phyloP scores from a whole-genome alignment of 345 rosid species.

The Eucalyptus cladocalyx region DNA sequence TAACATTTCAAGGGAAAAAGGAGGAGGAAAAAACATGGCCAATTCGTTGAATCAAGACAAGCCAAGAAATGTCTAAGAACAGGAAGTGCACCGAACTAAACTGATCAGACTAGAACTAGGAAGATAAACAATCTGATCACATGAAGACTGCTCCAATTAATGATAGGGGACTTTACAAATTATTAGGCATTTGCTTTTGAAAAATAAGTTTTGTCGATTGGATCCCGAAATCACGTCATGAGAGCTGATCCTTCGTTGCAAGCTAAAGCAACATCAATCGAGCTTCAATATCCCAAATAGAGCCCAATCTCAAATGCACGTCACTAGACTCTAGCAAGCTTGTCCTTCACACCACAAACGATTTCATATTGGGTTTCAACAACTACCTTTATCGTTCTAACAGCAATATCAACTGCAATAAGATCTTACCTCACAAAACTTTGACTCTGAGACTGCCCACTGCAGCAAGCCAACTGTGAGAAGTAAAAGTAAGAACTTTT shows the following conservation, averaged over 20 bases:
- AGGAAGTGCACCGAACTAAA: not conserved
- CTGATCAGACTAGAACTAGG: not conserved
- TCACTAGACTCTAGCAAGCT: not conserved
- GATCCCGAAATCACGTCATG: not conserved
- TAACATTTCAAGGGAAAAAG: not conserved
- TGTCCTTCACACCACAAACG: not conserved
- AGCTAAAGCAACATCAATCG: not conserved
- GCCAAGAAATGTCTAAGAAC: not conserved
- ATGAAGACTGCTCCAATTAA: not conserved
- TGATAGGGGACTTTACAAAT: not conserved
- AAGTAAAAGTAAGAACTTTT: not conserved
- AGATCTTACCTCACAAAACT: not conserved
- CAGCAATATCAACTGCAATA: not conserved
- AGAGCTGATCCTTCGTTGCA: not conserved
- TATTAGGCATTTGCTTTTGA: not conserved
- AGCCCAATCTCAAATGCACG: not conserved
- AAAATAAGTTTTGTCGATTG: not conserved
- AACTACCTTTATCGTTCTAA: not conserved
- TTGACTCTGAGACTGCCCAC: not conserved
- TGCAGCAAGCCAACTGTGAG: not conserved
- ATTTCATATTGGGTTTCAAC: not conserved
- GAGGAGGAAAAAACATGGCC: not conserved
- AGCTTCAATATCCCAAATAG: not conserved
- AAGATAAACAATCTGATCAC: not conserved
- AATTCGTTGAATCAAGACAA: not conserved